Evolutionary conservation across 345 rosid species (phyloP).

Genomic region (Dipteronia dyeriana): DNA sequence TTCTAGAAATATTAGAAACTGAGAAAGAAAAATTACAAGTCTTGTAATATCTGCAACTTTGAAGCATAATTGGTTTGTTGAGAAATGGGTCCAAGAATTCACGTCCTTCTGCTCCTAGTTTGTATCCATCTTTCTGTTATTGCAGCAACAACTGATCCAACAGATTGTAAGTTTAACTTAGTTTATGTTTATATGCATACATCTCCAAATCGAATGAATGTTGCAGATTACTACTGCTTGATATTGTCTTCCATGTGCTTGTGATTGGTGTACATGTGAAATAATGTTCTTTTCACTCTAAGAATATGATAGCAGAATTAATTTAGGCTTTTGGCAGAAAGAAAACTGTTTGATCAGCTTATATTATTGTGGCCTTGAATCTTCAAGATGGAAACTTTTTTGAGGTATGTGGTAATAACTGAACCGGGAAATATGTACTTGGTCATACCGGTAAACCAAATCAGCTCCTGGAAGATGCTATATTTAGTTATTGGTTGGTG

Average conservation of each 20-base stretch:
- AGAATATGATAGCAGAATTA: neutral
- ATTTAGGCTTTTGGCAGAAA: neutral
- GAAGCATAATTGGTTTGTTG: neutral
- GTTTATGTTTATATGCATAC: neutral
- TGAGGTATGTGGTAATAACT: neutral
- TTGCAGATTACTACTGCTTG: neutral
- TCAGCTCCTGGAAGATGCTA: too few species aligned
- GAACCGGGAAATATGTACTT: too few species aligned
- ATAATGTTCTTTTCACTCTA: neutral
- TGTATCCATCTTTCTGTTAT: neutral
- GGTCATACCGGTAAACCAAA: too few species aligned
- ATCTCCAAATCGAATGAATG: neutral
- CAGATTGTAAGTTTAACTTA: conserved; percentile 4
- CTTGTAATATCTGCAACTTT: neutral
- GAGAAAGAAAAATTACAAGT: neutral
- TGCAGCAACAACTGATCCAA: conserved; percentile 4
- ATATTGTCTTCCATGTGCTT: neutral
- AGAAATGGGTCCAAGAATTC: conserved; percentile 10
- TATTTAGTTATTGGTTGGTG: too few species aligned
- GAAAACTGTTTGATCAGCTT: neutral
- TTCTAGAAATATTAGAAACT: neutral
- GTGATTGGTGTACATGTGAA: neutral
- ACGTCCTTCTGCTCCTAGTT: conserved; percentile 6
- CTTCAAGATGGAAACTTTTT: neutral
- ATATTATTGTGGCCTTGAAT: neutral